Base-by-base conservation (phyloP, 192 early-diverging fungal species). In the Geranomyces michiganensis region DNA sequence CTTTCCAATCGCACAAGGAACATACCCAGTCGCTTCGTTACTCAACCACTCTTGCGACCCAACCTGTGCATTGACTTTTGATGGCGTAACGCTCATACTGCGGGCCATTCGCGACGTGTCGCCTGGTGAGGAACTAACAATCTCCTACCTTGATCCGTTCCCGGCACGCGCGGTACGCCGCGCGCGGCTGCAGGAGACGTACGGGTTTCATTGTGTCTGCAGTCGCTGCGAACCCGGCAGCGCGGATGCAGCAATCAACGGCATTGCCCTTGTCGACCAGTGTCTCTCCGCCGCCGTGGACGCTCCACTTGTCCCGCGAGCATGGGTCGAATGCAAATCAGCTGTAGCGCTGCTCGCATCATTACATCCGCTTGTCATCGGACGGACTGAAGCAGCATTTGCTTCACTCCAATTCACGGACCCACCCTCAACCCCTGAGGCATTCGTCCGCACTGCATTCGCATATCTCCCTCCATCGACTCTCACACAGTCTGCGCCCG, bases 1-100 rank as follows among this genome's bases (percentile, higher is more conserved):
- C 32, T 91, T 90, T 68, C 69, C 76, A 10, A 10, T 62, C 14
- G 90, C 83, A 0, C 89, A 91, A 58, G 88, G 87, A 0, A 87
- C 87, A 6, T 73, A 67, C 49, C 89, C 90, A 0, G 48, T 91
- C 1, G 90, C 85, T 2, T 75, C 90, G 5, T 68, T 90, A 14
- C 78, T 86, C 47, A 89, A 90, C 62, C 89, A 91, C 66, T 90
- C 89, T 14, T 91, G 90, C 69, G 74, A 67, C 17, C 89, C 90
- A 12, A 90, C 90, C 66, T 78, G 82, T 24, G 80, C 82, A 32
- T 79, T 84, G 1, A 76, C 85, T 68, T 91, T 87, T 55, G 67
- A 70, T 3, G 73, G 67, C 1, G 22, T 27, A 17, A 62, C 33
- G 13, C 87, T 89, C 70, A 47, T 82, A 8, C 62, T 90, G 21